phyloP scores from a whole-genome alignment of 2,329 filamentous ascomycete genomes.

The Monosporascus cannonballus region DNA sequence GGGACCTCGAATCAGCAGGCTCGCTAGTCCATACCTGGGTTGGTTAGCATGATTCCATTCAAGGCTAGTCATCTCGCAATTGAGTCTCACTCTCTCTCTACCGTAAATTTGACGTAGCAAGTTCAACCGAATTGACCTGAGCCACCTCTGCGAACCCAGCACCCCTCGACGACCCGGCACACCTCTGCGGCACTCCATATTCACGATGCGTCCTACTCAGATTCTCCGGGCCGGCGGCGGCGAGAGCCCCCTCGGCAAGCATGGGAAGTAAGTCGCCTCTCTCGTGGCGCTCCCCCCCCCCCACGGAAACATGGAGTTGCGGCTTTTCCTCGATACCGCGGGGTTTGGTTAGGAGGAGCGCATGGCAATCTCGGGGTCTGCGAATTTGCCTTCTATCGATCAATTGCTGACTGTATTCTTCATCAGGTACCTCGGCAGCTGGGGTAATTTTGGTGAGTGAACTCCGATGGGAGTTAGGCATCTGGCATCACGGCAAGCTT shows the following conservation, averaged over 20 bases:
- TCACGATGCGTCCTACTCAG: constrained; percentile 43
- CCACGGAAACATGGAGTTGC: constrained; percentile 11
- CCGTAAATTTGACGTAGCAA: constrained; percentile 27
- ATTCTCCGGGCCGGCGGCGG: constrained; percentile 33
- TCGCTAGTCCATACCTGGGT: background rate
- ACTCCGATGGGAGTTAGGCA: background rate
- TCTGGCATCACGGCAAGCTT: no score
- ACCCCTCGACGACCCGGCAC: constrained; percentile 14
- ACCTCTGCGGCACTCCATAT: constrained; percentile 13
- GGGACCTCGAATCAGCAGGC: background rate
- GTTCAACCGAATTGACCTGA: constrained; percentile 12
- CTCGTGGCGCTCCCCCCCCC: background rate
- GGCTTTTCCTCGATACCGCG: constrained; percentile 23
- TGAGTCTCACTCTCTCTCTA: constrained; percentile 6
- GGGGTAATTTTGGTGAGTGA: constrained; percentile 69
- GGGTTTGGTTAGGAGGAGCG: background rate
- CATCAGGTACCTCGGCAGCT: constrained; percentile 64
- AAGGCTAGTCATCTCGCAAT: background rate
- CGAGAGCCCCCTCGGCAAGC: constrained; percentile 34
- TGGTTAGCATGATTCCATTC: background rate
- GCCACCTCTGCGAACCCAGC: constrained; percentile 15
- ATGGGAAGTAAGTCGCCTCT: constrained; percentile 36
- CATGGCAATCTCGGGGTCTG: background rate
- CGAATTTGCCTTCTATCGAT: background rate
- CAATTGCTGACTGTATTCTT: constrained; percentile 15